A percentile compares a stretch with the other conserved stretches of the same genome.
These are phyloP conservation scores for Podospora pseudocomata DNA, from an alignment of 495 filamentous ascomycete species.

Conservation along the genomic window DNA sequence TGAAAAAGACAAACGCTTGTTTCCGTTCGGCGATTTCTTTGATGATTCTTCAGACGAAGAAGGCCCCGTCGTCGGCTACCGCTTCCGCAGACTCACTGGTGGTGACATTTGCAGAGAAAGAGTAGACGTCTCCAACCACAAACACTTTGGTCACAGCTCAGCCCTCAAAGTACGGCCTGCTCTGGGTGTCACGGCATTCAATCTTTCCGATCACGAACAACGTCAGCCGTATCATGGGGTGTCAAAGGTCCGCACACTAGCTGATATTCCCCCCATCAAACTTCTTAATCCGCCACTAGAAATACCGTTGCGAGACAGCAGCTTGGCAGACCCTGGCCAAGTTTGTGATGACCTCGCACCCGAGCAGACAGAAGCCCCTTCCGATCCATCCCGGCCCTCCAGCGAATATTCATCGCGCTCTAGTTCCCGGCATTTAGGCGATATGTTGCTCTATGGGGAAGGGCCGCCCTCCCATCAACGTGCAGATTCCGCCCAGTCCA, in stretches of 20 bases:
- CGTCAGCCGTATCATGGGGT: not conserved
- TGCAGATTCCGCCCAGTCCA: not conserved
- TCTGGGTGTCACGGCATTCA: constrained; percentile 12
- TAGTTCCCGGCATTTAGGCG: not conserved
- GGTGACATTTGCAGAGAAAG: constrained; percentile 28
- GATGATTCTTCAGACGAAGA: constrained; percentile 7
- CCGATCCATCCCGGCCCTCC: not conserved
- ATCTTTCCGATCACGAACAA: not conserved
- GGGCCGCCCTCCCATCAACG: not conserved
- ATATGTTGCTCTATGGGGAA: not conserved
- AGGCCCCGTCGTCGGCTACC: constrained; percentile 19
- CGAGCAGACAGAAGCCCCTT: not conserved
- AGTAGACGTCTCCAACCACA: constrained; percentile 31
- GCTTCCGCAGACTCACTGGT: constrained; percentile 28
- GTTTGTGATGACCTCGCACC: not conserved
- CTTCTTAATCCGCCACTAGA: not conserved
- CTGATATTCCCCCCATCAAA: not conserved
- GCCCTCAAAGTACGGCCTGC: constrained; percentile 35
- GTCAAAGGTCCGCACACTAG: not conserved
- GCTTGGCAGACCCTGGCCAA: not conserved
- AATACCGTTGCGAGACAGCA: not conserved
- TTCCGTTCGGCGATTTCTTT: constrained; percentile 18
- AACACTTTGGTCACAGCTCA: constrained; percentile 29
- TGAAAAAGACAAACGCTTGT: constrained; percentile 16
- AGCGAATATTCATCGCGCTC: not conserved